phyloP scores from a whole-genome alignment of 2,329 filamentous ascomycete species.

The Dryadomyces quercivorus region DNA sequence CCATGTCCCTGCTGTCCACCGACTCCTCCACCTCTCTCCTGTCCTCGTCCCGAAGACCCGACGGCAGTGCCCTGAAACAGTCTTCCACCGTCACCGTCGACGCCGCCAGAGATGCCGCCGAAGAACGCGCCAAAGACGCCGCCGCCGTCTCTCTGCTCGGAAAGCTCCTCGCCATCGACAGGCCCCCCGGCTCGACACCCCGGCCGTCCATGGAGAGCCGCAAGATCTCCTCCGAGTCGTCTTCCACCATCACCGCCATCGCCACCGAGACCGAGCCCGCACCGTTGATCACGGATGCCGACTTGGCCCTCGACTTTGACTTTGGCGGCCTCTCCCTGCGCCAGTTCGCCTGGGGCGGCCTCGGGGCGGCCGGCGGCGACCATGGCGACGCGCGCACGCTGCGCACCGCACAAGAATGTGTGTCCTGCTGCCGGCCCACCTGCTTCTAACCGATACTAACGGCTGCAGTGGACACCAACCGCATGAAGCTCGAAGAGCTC shows the following conservation, averaged over 20 bases:
- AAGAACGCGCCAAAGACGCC: constrained; percentile 38
- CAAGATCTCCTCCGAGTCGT: neutral
- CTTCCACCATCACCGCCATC: neutral
- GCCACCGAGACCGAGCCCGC: neutral
- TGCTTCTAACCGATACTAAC: neutral
- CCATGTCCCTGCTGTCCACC: constrained; percentile 63
- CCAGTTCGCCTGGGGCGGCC: neutral
- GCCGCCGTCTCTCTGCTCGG: constrained; percentile 58
- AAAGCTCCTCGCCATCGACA: constrained; percentile 24
- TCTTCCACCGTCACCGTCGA: constrained; percentile 27
- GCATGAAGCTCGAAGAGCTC: constrained; percentile 76
- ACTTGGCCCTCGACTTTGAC: constrained; percentile 56
- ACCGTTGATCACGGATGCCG: constrained; percentile 28
- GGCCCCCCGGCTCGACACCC: neutral
- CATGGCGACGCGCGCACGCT: constrained; percentile 28
- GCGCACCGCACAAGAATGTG: constrained; percentile 62
- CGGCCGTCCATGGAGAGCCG: neutral
- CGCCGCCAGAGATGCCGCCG: constrained; percentile 15
- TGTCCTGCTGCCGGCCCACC: neutral
- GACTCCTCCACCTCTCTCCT: constrained; percentile 69
- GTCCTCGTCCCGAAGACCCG: constrained; percentile 47
- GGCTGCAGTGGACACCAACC: constrained; percentile 59
- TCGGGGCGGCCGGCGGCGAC: constrained; percentile 44
- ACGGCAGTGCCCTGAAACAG: constrained; percentile 58
- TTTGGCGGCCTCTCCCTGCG: constrained; percentile 68